Percentiles rank a stretch among this genome's conserved stretches.
Evolutionary conservation across 306 rosid genomes (phyloP).

Genomic region (Ormosia emarginata): DNA sequence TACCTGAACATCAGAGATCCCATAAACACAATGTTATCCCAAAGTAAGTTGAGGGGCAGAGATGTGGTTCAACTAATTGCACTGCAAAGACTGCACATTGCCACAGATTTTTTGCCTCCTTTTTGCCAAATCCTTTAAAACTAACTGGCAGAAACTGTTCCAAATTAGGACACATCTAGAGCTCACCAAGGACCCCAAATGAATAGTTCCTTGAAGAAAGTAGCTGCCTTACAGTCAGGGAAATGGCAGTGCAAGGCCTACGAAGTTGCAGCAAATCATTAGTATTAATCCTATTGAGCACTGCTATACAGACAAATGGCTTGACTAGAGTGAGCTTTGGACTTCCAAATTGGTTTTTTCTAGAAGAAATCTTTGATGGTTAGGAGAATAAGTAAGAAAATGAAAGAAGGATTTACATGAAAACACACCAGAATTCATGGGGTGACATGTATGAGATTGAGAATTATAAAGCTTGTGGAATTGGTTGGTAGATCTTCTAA

Average conservation of each 20-base stretch:
- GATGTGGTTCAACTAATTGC: not conserved
- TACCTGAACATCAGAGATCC: not conserved
- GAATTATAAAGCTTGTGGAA: not conserved
- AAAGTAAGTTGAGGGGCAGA: not conserved
- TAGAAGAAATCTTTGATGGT: not conserved
- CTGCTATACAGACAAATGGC: not conserved
- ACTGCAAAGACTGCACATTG: not conserved
- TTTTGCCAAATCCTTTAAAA: no score
- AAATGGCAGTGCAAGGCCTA: no score
- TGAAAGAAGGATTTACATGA: not conserved
- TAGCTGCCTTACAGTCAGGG: no score
- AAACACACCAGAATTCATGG: not conserved
- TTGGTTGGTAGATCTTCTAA: not conserved
- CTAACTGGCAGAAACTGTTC: no score
- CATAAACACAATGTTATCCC: not conserved
- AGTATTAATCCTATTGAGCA: not conserved
- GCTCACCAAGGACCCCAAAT: no score
- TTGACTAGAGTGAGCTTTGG: not conserved
- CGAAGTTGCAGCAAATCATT: no score
- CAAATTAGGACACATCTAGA: no score
- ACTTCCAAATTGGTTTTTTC: not conserved
- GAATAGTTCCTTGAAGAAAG: no score
- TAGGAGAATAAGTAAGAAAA: not conserved
- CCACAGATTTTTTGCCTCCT: no score
- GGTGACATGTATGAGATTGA: not conserved